Evolutionary conservation across 805 yeast species (phyloP).

Genomic region (Debaryomyces prosopidis): DNA sequence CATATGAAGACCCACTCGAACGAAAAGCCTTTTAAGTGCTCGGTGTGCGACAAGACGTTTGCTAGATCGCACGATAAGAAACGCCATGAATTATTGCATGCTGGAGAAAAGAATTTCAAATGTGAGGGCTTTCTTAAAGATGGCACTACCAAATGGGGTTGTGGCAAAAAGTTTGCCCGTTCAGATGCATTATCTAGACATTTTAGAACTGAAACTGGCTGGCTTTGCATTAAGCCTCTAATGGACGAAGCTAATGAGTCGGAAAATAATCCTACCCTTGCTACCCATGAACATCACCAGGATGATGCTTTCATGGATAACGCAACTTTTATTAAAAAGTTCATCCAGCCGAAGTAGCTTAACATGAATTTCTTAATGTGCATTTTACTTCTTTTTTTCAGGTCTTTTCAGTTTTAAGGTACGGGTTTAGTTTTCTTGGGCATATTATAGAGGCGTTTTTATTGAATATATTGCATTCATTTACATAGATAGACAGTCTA

Average conservation of each 20-base stretch:
- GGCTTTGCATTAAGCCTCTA: conserved; percentile 64
- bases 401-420: background rate
- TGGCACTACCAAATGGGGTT: conserved; percentile 68
- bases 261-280: conserved; percentile 14
- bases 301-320: conserved; percentile 12
- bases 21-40: conserved; percentile 70
- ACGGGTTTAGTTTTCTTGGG: no score
- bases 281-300: background rate
- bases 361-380: conserved; percentile 1
- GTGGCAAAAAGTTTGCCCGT: conserved; percentile 71
- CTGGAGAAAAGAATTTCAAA: conserved; percentile 67
- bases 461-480: no score
- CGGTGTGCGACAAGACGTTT: conserved; percentile 64
- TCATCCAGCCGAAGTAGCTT: conserved; percentile 11
- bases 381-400: conserved; percentile 1
- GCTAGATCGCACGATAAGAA: conserved; percentile 77
- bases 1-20: conserved; percentile 58
- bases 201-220: conserved; percentile 74
- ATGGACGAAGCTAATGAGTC: conserved; percentile 54
- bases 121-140: conserved; percentile 64
- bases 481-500: no score
- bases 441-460: no score
- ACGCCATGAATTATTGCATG: conserved; percentile 74
- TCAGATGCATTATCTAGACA: conserved; percentile 79
- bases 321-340: conserved; percentile 15